Percentiles rank a stretch among this genome's conserved stretches.
Conservation (phyloP, 164 flowering plant species). For the Annona squamosa region DNA sequence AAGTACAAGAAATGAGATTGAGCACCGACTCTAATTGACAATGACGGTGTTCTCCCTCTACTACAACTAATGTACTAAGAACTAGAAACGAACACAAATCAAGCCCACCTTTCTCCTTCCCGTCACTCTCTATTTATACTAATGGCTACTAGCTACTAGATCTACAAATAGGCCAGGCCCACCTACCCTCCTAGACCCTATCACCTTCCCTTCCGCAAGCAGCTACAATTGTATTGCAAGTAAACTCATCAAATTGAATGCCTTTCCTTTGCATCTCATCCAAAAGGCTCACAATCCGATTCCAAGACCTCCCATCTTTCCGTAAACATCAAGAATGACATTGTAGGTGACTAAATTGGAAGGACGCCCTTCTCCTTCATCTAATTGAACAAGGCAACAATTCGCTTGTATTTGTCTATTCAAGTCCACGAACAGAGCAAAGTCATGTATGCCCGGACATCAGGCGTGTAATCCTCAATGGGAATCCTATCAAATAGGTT, state of each 20-base stretch:
- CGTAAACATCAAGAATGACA: conserved; percentile 85
- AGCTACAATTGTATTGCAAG: conserved; percentile 84
- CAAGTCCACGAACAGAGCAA: conserved; percentile 63
- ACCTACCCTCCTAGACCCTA: too few species aligned
- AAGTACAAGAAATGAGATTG: too few species aligned
- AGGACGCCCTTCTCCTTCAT: conserved; percentile 50
- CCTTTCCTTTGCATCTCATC: conserved; percentile 67
- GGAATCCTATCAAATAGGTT: conserved; percentile 64
- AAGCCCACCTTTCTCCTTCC: too few species aligned
- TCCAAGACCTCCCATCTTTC: conserved; percentile 90
- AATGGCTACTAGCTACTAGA: too few species aligned
- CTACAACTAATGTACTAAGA: too few species aligned
- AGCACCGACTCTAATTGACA: too few species aligned
- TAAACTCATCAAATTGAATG: conserved; percentile 74
- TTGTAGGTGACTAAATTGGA: conserved; percentile 82
- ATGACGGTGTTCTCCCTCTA: too few species aligned
- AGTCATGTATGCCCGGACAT: conserved; percentile 63
- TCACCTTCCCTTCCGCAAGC: conserved; percentile 95
- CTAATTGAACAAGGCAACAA: conserved; percentile 42
- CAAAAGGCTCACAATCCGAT: conserved; percentile 47
- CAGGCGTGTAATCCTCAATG: conserved; percentile 48
- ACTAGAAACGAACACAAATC: too few species aligned
- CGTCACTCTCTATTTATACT: too few species aligned
- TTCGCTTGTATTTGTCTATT: conserved; percentile 45
- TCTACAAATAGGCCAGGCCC: too few species aligned